Evolutionary conservation across 345 rosid species (phyloP).

Genomic region (Ceriops zippeliana): DNA sequence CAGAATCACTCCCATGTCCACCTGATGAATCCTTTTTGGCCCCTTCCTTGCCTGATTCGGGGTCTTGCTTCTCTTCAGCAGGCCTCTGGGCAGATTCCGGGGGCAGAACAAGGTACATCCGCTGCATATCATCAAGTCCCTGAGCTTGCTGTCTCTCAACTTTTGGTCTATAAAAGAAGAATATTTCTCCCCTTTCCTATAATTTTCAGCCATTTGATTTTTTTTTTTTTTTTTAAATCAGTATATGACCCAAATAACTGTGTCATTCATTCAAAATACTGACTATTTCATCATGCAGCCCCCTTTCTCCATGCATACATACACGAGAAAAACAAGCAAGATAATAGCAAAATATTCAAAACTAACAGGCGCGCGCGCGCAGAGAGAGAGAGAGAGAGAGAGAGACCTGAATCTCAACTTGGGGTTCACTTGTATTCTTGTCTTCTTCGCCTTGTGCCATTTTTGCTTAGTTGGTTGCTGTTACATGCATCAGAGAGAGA

Average conservation of each 20-base stretch:
- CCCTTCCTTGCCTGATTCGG: conserved; percentile 55
- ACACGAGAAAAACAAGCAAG: too few relatives aligned
- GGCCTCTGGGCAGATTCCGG: conserved; percentile 61
- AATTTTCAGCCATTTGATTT: background rate
- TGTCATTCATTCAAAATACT: too few relatives aligned
- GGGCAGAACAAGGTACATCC: conserved; percentile 57
- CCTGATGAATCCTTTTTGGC: conserved; percentile 11
- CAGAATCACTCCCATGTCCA: conserved; percentile 3
- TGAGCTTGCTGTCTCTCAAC: conserved; percentile 64
- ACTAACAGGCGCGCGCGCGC: background rate
- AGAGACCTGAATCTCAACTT: conserved; percentile 39
- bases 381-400: too few relatives aligned
- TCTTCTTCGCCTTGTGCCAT: conserved; percentile 45
- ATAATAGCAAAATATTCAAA: too few relatives aligned
- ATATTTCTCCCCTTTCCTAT: conserved; percentile 74
- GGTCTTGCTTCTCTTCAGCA: conserved; percentile 57
- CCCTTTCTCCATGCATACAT: too few relatives aligned
- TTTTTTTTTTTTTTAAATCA: too few relatives aligned
- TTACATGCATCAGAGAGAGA: too few relatives aligned
- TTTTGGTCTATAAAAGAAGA: conserved; percentile 49
- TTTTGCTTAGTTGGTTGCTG: background rate
- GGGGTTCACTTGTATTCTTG: conserved; percentile 35
- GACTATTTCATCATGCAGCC: too few relatives aligned
- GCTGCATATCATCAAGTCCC: conserved; percentile 54
- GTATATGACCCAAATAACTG: too few relatives aligned